Evolutionary conservation across 495 filamentous ascomycete genomes (phyloP).

Genomic region (Aspergillus conjunctus): DNA sequence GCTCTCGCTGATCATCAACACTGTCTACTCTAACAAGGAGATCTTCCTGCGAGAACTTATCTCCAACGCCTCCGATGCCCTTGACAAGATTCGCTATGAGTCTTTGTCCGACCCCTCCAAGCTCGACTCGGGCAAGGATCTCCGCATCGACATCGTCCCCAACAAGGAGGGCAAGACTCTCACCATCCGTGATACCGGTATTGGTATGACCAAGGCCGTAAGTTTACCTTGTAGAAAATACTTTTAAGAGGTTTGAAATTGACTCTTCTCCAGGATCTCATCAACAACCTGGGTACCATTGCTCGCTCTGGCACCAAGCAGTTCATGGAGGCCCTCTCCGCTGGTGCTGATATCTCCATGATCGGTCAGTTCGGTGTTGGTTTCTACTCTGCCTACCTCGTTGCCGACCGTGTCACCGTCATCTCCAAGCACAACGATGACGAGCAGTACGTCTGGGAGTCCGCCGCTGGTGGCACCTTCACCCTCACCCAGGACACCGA

Average conservation of each 20-base stretch:
- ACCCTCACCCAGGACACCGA: slow-evolving; percentile 89
- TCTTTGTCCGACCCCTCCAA: slow-evolving; percentile 94
- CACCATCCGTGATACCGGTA: slow-evolving; percentile 95
- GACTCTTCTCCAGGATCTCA: slow-evolving; percentile 69
- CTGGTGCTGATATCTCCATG: slow-evolving; percentile 99
- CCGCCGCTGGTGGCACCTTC: slow-evolving; percentile 95
- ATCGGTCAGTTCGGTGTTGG: slow-evolving; percentile 99
- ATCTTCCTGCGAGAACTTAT: slow-evolving; percentile 98
- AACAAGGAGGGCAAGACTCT: slow-evolving; percentile 96
- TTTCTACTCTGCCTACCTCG: slow-evolving; percentile 99
- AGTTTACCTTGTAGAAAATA: slow-evolving; percentile 41
- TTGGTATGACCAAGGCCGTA: slow-evolving; percentile 99
- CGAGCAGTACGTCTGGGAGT: slow-evolving; percentile 99
- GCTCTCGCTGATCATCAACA: slow-evolving; percentile 99
- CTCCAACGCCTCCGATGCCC: slow-evolving; percentile 96
- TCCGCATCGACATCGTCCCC: slow-evolving; percentile 97
- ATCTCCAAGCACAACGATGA: slow-evolving; percentile 99
- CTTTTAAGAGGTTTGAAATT: neutral
- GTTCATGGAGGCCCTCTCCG: slow-evolving; percentile 99
- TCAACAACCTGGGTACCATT: slow-evolving; percentile 99
- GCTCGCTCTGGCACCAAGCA: slow-evolving; percentile 99
- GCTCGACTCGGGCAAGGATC: slow-evolving; percentile 94
- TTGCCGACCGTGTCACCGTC: slow-evolving; percentile 94
- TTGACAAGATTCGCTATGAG: slow-evolving; percentile 99
- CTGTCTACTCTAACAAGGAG: slow-evolving; percentile 99